These are phyloP conservation scores for Emmonsiellopsis sp. DNA, from an alignment of 2,329 filamentous ascomycete species.

Conservation along the genomic window DNA sequence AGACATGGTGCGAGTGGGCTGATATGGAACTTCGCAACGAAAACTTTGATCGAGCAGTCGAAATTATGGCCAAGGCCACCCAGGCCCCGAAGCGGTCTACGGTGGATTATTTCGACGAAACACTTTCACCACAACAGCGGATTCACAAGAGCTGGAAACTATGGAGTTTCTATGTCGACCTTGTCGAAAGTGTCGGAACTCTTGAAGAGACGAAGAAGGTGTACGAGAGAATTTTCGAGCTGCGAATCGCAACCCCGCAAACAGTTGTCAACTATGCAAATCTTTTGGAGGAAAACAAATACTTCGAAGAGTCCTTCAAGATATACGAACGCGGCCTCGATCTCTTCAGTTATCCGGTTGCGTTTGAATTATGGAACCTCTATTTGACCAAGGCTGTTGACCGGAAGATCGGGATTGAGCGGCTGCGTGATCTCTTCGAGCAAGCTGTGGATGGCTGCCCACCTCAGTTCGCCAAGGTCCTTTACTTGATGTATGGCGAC, in stretches of 20 bases:
- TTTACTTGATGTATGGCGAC: slow-evolving; percentile 98
- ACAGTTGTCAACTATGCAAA: slow-evolving; percentile 99
- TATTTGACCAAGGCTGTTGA: slow-evolving; percentile 97
- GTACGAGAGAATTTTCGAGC: slow-evolving; percentile 95
- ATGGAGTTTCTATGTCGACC: slow-evolving; percentile 98
- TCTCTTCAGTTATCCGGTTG: slow-evolving; percentile 96
- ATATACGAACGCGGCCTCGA: slow-evolving; percentile 92
- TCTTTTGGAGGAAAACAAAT: slow-evolving; percentile 84
- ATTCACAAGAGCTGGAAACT: slow-evolving; percentile 99
- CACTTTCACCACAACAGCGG: slow-evolving; percentile 82
- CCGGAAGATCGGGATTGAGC: slow-evolving; percentile 89
- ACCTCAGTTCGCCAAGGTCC: slow-evolving; percentile 87
- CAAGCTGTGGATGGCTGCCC: slow-evolving; percentile 93
- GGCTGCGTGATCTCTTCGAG: slow-evolving; percentile 89
- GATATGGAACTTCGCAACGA: slow-evolving; percentile 95
- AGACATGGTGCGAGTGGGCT: slow-evolving; percentile 99
- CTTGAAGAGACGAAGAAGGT: slow-evolving; percentile 88
- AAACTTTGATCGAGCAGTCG: slow-evolving; percentile 88
- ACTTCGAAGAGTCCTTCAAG: slow-evolving; percentile 97
- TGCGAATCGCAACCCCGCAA: slow-evolving; percentile 94
- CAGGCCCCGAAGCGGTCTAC: slow-evolving; percentile 95
- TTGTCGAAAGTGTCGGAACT: slow-evolving; percentile 87
- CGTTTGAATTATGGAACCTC: slow-evolving; percentile 97
- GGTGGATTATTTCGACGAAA: slow-evolving; percentile 98
- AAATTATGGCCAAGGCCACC: slow-evolving; percentile 94